Conservation (phyloP, 768 basidiomycete genomes). For the Panaeolus papilionaceus region DNA sequence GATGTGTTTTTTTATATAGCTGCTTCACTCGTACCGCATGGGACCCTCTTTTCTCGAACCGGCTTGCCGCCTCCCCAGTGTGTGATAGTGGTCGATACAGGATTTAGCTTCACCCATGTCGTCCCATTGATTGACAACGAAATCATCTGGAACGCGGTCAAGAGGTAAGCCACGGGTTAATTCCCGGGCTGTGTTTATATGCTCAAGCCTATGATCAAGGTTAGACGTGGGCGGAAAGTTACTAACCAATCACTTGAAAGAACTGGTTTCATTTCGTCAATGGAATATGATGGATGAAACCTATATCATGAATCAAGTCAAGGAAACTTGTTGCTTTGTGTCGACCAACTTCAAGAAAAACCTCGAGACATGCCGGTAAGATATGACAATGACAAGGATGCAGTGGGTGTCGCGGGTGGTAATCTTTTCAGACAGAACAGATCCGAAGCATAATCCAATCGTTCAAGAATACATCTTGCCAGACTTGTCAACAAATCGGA, state of each 20-base stretch:
- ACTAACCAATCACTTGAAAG: conserved; percentile 93
- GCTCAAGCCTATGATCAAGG: conserved; percentile 43
- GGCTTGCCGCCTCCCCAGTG: conserved; percentile 73
- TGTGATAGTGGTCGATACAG: conserved; percentile 83
- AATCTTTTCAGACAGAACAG: conserved; percentile 45
- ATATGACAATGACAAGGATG: conserved; percentile 20
- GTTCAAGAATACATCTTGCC: conserved; percentile 92
- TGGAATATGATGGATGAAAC: conserved; percentile 99
- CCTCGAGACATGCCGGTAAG: conserved; percentile 81
- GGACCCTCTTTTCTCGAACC: conserved; percentile 64
- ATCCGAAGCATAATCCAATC: conserved; percentile 67
- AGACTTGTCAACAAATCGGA: conserved; percentile 75
- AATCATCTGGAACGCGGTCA: conserved; percentile 82
- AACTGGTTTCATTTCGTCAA: conserved; percentile 92
- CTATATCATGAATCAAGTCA: conserved; percentile 90
- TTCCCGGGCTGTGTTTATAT: background rate
- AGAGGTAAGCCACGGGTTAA: conserved; percentile 56
- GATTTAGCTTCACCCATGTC: conserved; percentile 94
- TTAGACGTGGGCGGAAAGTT: conserved; percentile 96
- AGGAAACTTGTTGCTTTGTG: conserved; percentile 91
- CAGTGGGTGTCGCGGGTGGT: conserved; percentile 19
- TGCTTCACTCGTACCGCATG: conserved; percentile 79
- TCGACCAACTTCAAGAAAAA: conserved; percentile 74
- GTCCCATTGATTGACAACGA: conserved; percentile 80
- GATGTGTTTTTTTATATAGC: conserved; percentile 51